phyloP scores from a whole-genome alignment of 495 filamentous ascomycete genomes.

The Pseudomonodictys pantanalensis region DNA sequence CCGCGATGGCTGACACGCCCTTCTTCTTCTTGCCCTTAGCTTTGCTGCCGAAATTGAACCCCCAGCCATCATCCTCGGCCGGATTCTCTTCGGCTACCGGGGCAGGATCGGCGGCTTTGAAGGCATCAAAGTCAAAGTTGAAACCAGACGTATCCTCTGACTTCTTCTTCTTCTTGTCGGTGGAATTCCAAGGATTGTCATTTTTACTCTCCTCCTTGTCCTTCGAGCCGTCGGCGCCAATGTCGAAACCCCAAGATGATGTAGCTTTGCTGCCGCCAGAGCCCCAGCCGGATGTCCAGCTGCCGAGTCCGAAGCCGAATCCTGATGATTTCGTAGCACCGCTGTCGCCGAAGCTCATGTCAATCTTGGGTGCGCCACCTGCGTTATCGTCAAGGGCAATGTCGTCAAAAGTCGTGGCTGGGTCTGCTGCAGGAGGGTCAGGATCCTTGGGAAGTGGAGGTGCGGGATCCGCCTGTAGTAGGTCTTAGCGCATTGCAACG shows the following conservation, averaged over 20 bases:
- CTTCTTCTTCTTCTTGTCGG: conserved; percentile 38
- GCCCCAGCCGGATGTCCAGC: conserved; percentile 30
- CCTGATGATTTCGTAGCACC: conserved; percentile 15
- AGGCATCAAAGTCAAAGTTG: conserved; percentile 32
- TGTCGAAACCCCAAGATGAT: conserved; percentile 30
- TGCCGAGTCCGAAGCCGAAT: conserved; percentile 25
- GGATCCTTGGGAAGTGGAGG: conserved; percentile 33
- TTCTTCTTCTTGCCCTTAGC: conserved; percentile 42
- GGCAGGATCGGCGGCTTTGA: neutral
- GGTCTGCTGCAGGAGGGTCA: conserved; percentile 24
- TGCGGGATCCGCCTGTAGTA: conserved; percentile 25
- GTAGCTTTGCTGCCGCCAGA: conserved; percentile 11
- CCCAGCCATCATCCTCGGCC: conserved; percentile 31
- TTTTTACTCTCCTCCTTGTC: conserved; percentile 18
- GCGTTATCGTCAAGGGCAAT: conserved; percentile 24
- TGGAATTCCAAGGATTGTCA: conserved; percentile 28
- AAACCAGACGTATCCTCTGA: conserved; percentile 16
- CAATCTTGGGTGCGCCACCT: conserved; percentile 29
- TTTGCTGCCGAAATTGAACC: conserved; percentile 30
- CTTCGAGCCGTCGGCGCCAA: neutral
- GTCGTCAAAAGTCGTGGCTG: conserved; percentile 35
- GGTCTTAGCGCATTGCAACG: conserved; percentile 26
- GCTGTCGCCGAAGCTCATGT: conserved; percentile 32
- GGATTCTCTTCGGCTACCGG: conserved; percentile 28
- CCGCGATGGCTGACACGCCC: neutral